Evolutionary conservation across 306 rosid species (phyloP).

Genomic region (Dalbergia cochinchinensis): DNA sequence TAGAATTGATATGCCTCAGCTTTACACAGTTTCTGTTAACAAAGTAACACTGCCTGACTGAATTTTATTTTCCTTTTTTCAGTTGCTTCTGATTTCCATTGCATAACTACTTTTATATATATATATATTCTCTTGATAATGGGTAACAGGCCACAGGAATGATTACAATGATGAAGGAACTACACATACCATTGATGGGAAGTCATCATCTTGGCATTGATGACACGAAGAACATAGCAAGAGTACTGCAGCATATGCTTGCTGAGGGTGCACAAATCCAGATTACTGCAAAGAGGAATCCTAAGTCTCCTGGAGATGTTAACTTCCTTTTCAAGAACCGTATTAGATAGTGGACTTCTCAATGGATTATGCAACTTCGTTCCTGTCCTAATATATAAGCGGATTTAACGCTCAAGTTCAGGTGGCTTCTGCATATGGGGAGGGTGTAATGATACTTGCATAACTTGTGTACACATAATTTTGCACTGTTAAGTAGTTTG

Average conservation of each 20-base stretch:
- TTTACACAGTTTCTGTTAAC: neutral
- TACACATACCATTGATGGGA: conserved; percentile 74
- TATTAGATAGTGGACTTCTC: conserved; percentile 55
- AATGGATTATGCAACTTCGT: neutral
- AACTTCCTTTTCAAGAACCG: conserved; percentile 80
- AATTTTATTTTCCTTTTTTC: neutral
- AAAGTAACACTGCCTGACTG: neutral
- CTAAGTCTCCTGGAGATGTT: conserved; percentile 62
- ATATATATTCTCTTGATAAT: conserved; percentile 36
- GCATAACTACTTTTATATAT: neutral
- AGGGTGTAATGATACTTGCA: neutral
- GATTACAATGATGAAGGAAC: conserved; percentile 90
- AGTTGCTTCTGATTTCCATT: conserved; percentile 20
- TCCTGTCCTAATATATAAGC: neutral
- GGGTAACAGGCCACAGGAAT: conserved; percentile 88
- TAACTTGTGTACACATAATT: neutral
- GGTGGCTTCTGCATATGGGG: neutral
- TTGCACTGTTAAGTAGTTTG: neutral
- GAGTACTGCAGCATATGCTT: conserved; percentile 85
- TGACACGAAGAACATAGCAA: conserved; percentile 85
- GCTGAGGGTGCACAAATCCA: conserved; percentile 77
- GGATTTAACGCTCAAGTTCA: neutral
- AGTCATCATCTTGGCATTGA: conserved; percentile 98
- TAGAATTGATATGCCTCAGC: neutral
- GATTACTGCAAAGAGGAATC: conserved; percentile 77